phyloP scores from a whole-genome alignment of 2,329 filamentous ascomycete species.

The Stagonosporopsis rhizophila region DNA sequence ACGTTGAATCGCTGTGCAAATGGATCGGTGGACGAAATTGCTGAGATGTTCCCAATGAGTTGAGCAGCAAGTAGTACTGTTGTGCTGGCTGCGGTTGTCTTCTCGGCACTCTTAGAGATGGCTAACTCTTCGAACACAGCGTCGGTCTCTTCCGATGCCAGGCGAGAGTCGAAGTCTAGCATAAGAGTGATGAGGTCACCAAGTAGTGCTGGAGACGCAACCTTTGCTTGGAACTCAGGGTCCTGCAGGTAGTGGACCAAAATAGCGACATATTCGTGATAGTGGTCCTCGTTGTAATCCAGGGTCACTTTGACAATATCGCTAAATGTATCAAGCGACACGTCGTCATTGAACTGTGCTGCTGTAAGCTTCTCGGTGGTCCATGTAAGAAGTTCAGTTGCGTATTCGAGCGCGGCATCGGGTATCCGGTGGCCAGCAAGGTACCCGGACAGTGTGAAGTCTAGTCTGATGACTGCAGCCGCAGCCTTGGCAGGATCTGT shows the following conservation, averaged over 20 bases:
- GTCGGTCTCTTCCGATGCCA: slow-evolving; percentile 35
- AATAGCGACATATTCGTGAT: slow-evolving; percentile 42
- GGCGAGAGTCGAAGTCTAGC: slow-evolving; percentile 40
- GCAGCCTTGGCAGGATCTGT: slow-evolving; percentile 46
- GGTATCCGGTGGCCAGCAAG: slow-evolving; percentile 38
- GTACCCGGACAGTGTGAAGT: slow-evolving; percentile 36
- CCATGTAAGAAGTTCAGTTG: slow-evolving; percentile 45
- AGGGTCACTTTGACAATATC: slow-evolving; percentile 37
- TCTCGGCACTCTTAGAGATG: slow-evolving; percentile 34
- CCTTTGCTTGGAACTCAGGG: slow-evolving; percentile 42
- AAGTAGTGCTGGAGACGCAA: slow-evolving; percentile 39
- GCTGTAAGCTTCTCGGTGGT: slow-evolving; percentile 46
- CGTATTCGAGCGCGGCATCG: slow-evolving; percentile 43
- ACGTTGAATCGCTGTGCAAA: slow-evolving; percentile 39
- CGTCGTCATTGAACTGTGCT: slow-evolving; percentile 40
- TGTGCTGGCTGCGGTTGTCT: slow-evolving; percentile 29
- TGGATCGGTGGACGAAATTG: slow-evolving; percentile 44
- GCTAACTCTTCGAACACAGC: slow-evolving; percentile 40
- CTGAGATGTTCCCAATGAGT: slow-evolving; percentile 41
- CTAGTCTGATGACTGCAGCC: slow-evolving; percentile 45
- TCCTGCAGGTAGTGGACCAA: slow-evolving; percentile 47
- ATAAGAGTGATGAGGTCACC: slow-evolving; percentile 40
- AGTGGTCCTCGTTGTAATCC: slow-evolving; percentile 46
- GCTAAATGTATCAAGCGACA: slow-evolving; percentile 38
- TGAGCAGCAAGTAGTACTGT: slow-evolving; percentile 40